Percentiles rank a stretch among this genome's conserved stretches.
phyloP scores from a whole-genome alignment of 805 yeast genomes.

The Wickerhamomyces bovis region DNA sequence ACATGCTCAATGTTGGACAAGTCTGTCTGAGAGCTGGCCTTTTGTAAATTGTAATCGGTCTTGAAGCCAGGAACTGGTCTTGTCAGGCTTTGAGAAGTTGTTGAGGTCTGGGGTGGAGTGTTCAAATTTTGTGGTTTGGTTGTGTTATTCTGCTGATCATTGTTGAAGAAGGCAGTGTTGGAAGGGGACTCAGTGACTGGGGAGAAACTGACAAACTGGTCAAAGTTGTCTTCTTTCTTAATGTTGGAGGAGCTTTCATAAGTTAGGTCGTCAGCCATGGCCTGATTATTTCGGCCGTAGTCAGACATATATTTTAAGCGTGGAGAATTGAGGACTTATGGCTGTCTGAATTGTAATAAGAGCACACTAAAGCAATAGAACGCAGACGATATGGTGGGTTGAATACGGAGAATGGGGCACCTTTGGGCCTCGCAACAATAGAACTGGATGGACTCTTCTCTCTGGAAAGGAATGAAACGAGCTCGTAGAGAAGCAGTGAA shows the following conservation, averaged over 20 bases:
- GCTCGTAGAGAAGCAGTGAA: neutral
- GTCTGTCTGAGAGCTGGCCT: constrained; percentile 12
- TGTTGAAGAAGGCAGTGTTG: neutral
- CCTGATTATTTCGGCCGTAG: neutral
- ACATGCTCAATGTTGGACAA: neutral
- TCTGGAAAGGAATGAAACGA: neutral
- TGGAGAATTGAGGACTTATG: neutral
- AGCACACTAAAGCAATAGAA: neutral
- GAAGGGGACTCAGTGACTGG: constrained; percentile 5
- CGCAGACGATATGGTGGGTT: neutral
- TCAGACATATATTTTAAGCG: neutral
- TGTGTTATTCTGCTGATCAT: neutral
- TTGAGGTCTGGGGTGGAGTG: neutral
- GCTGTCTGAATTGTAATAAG: neutral
- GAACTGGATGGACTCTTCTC: neutral
- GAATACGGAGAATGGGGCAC: neutral
- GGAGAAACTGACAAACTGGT: constrained; percentile 17
- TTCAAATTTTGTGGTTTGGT: neutral
- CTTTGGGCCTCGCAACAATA: neutral
- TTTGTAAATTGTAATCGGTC: constrained; percentile 11
- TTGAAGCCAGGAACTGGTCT: constrained; percentile 17
- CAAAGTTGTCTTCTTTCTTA: constrained; percentile 13
- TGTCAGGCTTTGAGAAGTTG: neutral
- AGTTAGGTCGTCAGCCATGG: neutral
- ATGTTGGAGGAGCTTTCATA: constrained; percentile 1